Base-by-base conservation (phyloP, 805 yeast species). In the Pichia cephalocereana region DNA sequence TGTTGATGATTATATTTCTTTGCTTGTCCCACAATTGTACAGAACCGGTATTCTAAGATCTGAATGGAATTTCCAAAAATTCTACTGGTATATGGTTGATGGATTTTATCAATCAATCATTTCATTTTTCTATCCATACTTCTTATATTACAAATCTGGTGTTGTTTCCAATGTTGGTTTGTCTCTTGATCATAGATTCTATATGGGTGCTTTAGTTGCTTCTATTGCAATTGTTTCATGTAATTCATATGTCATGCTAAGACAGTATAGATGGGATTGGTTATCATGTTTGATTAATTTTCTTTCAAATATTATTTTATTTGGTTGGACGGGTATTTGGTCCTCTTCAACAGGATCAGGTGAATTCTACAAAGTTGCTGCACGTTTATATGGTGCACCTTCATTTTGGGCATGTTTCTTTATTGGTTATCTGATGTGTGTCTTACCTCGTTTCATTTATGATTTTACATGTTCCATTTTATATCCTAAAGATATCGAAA, bases 181-280 rank as follows among this genome's bases (percentile, higher is more conserved):
- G 56, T 69, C 71, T 6, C 55, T 82, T 38, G 88, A 82, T 57
- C 93, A 85, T 62, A 74, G 95, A 59, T 86, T 75, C 59, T 77
- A 79, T 72, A 74, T 86, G 51, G 95, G 93, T 60, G 70, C 79
- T 0, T 67, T 76, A 44, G 87, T 82, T 46, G 79, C 86, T 1
- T 70, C 80, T 30, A 82, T 84, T 57, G 75, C 89, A 4, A 82
- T 79, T 44, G 69, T 80, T 26, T 64, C 90, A 0, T 83, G 90
- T 67, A 82, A 86, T 59, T 51, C 76, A 4, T 83, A 82, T 61
- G 74, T 85, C 48, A 60, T 82, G 54, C 62, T 82, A 52, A 88
- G 82, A 56, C 86, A 83, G 60, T 76, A 76, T 59, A 74, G 88
- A 59, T 86, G 95, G 95, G 95, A 86, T 65, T 84, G 88, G 87